Conservation (phyloP, 2,329 filamentous ascomycete species). For the Cercospora sp. region DNA sequence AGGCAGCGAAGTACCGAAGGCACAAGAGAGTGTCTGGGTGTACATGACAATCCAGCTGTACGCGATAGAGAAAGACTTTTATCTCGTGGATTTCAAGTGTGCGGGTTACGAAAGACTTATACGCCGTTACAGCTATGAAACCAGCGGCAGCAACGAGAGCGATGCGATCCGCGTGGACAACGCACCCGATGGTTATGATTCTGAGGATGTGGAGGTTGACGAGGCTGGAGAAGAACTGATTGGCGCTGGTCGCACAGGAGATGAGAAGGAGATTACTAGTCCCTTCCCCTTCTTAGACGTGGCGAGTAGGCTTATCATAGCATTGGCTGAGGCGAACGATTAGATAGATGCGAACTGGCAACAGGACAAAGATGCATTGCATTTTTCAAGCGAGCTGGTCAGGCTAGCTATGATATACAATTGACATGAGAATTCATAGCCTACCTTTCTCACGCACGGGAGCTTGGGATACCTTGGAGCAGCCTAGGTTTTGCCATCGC, state of each 20-base stretch:
- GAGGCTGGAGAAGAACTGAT: constrained; percentile 45
- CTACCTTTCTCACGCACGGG: neutral
- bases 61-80: constrained; percentile 87
- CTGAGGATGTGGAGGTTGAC: constrained; percentile 34
- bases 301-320: constrained; percentile 87
- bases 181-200: constrained; percentile 22
- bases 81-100: constrained; percentile 97
- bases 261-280: constrained; percentile 93
- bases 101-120: constrained; percentile 92
- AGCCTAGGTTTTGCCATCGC: too few relatives aligned
- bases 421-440: neutral
- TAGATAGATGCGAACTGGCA: constrained; percentile 32
- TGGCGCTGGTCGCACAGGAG: constrained; percentile 55
- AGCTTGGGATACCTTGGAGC: neutral
- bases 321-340: constrained; percentile 76
- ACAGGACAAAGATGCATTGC: constrained; percentile 14
- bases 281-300: constrained; percentile 96
- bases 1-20: constrained; percentile 33
- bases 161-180: constrained; percentile 27
- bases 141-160: constrained; percentile 33
- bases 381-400: neutral
- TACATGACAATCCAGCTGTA: constrained; percentile 97
- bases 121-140: constrained; percentile 41
- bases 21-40: constrained; percentile 75
- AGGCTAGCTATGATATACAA: constrained; percentile 8